Conservation (phyloP, 2,329 filamentous ascomycete species). For the Microdochium paspali region DNA sequence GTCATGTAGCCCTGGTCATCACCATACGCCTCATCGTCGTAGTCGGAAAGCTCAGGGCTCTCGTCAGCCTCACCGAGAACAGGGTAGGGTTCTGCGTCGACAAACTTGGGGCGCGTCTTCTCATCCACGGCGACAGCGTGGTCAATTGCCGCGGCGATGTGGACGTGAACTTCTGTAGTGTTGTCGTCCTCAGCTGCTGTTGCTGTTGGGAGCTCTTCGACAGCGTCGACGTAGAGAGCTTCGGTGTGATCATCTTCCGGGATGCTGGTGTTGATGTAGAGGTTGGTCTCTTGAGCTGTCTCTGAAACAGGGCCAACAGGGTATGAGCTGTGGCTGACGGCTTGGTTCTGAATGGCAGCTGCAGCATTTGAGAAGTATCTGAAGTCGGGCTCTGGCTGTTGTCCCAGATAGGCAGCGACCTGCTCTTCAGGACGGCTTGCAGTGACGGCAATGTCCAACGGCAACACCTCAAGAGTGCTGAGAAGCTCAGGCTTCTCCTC, state of each 20-base stretch:
- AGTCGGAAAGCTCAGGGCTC: constrained; percentile 34
- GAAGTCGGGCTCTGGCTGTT: not conserved
- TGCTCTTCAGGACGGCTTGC: not conserved
- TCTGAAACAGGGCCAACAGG: not conserved
- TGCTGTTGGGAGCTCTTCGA: constrained; percentile 26
- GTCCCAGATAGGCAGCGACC: not conserved
- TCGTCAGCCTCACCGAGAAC: constrained; percentile 25
- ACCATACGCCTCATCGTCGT: constrained; percentile 58
- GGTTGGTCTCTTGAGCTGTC: not conserved
- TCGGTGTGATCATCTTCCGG: constrained; percentile 27
- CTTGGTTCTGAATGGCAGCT: not conserved
- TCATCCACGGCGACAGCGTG: not conserved
- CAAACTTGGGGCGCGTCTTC: not conserved
- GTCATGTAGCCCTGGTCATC: constrained; percentile 68
- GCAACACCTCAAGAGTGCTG: constrained; percentile 7
- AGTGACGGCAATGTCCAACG: not conserved
- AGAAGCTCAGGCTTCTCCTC: constrained; percentile 1
- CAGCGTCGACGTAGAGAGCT: constrained; percentile 32
- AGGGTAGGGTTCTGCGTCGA: constrained; percentile 2
- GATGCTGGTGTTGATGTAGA: not conserved
- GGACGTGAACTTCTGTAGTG: not conserved
- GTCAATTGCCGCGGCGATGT: not conserved
- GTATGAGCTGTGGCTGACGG: not conserved
- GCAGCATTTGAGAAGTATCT: not conserved
- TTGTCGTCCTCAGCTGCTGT: constrained; percentile 2